A percentile compares a stretch with the other conserved stretches of the same genome.
Conservation (phyloP, 768 basidiomycete species). For the Leccinellum luteum region DNA sequence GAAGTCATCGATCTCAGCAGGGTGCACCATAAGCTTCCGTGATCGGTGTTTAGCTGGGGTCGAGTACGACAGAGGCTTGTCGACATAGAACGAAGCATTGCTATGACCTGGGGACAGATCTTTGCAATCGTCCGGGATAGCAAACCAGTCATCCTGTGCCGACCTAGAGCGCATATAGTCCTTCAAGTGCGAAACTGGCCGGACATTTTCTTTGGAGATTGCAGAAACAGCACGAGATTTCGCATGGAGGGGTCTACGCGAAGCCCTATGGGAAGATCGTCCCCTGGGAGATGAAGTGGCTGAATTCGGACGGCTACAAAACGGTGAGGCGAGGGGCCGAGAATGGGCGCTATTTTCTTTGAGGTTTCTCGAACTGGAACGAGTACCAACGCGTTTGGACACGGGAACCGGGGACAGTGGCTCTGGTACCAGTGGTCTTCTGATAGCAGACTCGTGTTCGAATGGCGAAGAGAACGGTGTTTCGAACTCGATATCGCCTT, state of each 20-base stretch:
- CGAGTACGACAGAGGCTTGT: slow-evolving; percentile 25
- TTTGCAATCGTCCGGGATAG: background rate
- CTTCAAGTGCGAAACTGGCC: slow-evolving; percentile 15
- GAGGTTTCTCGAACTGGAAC: slow-evolving; percentile 38
- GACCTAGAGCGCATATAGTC: slow-evolving; percentile 27
- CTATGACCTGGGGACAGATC: slow-evolving; percentile 2
- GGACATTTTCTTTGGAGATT: slow-evolving; percentile 16
- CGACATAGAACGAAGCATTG: slow-evolving; percentile 17
- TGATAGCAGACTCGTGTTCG: slow-evolving; percentile 23
- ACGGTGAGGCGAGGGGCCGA: slow-evolving; percentile 42
- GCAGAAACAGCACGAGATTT: slow-evolving; percentile 43
- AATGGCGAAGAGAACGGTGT: slow-evolving; percentile 26
- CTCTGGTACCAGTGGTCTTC: slow-evolving; percentile 27
- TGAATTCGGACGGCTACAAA: slow-evolving; percentile 44
- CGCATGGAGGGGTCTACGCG: slow-evolving; percentile 22
- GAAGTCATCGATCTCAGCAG: background rate
- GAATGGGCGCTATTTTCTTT: slow-evolving; percentile 36
- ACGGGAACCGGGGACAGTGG: slow-evolving; percentile 44
- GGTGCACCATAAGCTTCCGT: background rate
- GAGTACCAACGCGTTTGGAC: slow-evolving; percentile 33
- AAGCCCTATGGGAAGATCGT: slow-evolving; percentile 11
- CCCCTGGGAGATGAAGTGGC: slow-evolving; percentile 34
- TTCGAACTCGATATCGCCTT: slow-evolving; percentile 25
- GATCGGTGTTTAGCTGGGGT: slow-evolving; percentile 20
- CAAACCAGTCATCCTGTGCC: slow-evolving; percentile 12